phyloP scores from a whole-genome alignment of 495 filamentous ascomycete species.

The Hypomontagnella monticulosa region DNA sequence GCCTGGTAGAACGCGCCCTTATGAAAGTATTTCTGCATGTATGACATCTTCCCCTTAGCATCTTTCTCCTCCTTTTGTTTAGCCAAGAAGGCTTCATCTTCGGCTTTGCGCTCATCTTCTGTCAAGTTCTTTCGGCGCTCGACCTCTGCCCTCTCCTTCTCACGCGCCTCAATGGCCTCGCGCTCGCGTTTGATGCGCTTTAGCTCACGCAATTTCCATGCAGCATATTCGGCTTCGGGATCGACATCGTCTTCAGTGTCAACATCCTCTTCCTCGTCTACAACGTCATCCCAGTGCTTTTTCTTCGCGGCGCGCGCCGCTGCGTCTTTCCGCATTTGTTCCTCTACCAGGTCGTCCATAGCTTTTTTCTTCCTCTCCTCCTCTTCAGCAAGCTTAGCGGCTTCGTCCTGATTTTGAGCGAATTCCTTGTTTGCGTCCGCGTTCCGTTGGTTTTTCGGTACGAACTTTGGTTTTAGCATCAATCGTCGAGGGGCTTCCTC shows the following conservation, averaged over 20 bases:
- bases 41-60: constrained; percentile 81
- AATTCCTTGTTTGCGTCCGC: constrained; percentile 32
- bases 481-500: constrained; percentile 79
- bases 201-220: constrained; percentile 94
- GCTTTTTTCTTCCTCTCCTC: constrained; percentile 72
- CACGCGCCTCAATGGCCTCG: constrained; percentile 80
- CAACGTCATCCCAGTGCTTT: constrained; percentile 88
- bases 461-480: constrained; percentile 89
- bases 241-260: constrained; percentile 89
- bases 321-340: constrained; percentile 82
- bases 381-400: constrained; percentile 46
- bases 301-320: constrained; percentile 78
- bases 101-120: constrained; percentile 83
- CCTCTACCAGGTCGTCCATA: constrained; percentile 82
- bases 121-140: constrained; percentile 89
- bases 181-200: constrained; percentile 86
- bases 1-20: constrained; percentile 95
- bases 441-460: constrained; percentile 80
- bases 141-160: constrained; percentile 88
- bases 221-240: constrained; percentile 86
- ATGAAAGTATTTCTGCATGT: constrained; percentile 97
- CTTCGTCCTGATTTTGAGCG: constrained; percentile 43
- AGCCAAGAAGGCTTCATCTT: constrained; percentile 81
- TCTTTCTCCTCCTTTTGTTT: constrained; percentile 89
- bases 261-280: constrained; percentile 79